Evolutionary conservation across 2,329 filamentous ascomycete genomes (phyloP).

Genomic region (Knufia fluminis): DNA sequence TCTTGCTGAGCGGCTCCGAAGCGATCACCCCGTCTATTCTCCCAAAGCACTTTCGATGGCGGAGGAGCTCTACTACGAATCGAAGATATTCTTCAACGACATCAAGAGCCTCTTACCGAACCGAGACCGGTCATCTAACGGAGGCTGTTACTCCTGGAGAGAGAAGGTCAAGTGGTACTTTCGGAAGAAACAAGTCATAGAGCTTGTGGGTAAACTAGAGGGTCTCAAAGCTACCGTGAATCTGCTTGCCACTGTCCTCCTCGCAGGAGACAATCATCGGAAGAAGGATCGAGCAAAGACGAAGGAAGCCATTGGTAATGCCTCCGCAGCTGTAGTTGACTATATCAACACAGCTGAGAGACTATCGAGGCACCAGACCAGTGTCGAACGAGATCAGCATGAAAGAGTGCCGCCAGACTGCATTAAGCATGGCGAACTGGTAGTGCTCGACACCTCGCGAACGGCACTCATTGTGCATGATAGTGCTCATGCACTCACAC

Average conservation of each 20-base stretch:
- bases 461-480: too few species aligned
- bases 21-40: slow-evolving; percentile 11
- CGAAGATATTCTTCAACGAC: slow-evolving; percentile 6
- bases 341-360: too few species aligned
- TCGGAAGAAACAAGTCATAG: slow-evolving; percentile 10
- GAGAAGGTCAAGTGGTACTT: slow-evolving; percentile 14
- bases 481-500: too few species aligned
- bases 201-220: slow-evolving; percentile 12
- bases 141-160: not conserved
- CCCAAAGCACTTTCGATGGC: slow-evolving; percentile 8
- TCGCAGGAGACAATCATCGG: not conserved
- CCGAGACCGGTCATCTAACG: not conserved
- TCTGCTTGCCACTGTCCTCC: slow-evolving; percentile 9
- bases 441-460: too few species aligned
- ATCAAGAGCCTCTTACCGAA: slow-evolving; percentile 7
- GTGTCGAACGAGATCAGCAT: too few species aligned
- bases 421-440: too few species aligned
- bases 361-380: too few species aligned
- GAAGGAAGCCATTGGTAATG: too few species aligned
- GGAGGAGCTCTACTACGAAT: slow-evolving; percentile 9
- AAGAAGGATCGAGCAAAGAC: too few species aligned
- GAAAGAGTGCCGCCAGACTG: too few species aligned
- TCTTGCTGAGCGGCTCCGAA: slow-evolving; percentile 8
- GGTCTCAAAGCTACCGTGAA: slow-evolving; percentile 11
- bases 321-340: too few species aligned